phyloP scores from a whole-genome alignment of 441 rosid species.

The Pelargonium australe region DNA sequence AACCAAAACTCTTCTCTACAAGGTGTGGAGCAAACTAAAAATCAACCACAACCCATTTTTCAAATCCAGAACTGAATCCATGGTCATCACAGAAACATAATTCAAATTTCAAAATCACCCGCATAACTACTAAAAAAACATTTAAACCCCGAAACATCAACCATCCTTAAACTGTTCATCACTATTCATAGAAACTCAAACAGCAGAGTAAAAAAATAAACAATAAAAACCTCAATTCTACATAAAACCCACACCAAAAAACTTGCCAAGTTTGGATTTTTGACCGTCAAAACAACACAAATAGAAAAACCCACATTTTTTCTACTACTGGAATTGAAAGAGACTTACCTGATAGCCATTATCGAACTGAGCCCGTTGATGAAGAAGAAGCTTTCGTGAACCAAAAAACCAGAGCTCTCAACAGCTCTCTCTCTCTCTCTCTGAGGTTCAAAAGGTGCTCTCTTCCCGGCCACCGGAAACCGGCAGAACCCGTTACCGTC shows the following conservation, averaged over 20 bases:
- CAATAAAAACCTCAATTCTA: not conserved
- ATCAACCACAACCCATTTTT: not conserved
- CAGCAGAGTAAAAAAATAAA: not conserved
- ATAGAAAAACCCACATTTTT: not conserved
- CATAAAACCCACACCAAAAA: not conserved
- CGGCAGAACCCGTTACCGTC: not conserved
- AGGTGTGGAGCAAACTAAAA: not conserved
- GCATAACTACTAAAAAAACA: not conserved
- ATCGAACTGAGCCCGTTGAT: not conserved
- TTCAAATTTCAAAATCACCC: not conserved
- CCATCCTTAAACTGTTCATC: not conserved
- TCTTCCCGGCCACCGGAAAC: slow-evolving; percentile 2
- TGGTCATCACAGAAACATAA: too few species aligned
- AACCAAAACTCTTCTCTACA: not conserved
- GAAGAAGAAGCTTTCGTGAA: not conserved
- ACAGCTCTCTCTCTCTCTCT: not conserved
- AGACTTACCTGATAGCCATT: not conserved
- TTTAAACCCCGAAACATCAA: not conserved
- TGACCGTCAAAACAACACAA: not conserved
- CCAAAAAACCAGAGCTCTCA: not conserved
- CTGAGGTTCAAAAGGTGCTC: not conserved
- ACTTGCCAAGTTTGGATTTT: not conserved
- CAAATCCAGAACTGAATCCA: not conserved
- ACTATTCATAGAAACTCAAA: not conserved
- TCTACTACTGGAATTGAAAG: not conserved